Evolutionary conservation across 768 basidiomycete genomes (phyloP), one percentile per base, ranked within the genome.

Genomic region (Lepiota brunneoincarnata): DNA sequence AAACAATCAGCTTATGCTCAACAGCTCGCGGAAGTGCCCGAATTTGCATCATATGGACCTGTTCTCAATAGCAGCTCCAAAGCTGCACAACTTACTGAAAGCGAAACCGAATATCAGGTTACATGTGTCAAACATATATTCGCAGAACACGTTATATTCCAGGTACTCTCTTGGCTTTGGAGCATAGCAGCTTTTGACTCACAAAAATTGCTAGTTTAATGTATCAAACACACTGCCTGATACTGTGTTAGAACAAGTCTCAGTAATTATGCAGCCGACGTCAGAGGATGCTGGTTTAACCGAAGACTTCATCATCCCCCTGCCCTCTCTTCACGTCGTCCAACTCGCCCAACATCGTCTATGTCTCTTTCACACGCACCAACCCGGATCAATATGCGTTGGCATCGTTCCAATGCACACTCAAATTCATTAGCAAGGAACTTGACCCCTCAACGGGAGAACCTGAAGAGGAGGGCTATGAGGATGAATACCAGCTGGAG

Each of bases 401-500:
- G 35, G 91, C 86, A 6, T 91, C 93, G 15, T 98, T 98, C 83
- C 80, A 81, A 58, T 97, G 93, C 66, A 82, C 86, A 7, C 85
- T 99, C 69, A 93, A 93, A 70, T 99, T 97, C 66, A 75, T 95
- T 62, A 95, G 91, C 75, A 99, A 98, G 71, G 97, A 99, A 67
- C 82, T 98, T 15, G 97, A 99, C 69, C 97, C 97, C 11, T 81
- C 89, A 41, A 95, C 91, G 12, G 95, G 95, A 20, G 86, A 91
- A 64, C 97, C 97, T 7, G 97, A 99, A 71, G 93, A 91, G 59
- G 95, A 97, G 50, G 97, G 97, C n/a, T 99, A 98, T 69, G 91
- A 94, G 65, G 97, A 98, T 73, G 96, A 98, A 71, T 99, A 99
- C 71, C 91, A 93, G 69, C 75, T 98, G 39, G 97, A 99, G 69